Evolutionary conservation across 2,329 filamentous ascomycete species (phyloP).

Genomic region (Bipolaris bicolor): DNA sequence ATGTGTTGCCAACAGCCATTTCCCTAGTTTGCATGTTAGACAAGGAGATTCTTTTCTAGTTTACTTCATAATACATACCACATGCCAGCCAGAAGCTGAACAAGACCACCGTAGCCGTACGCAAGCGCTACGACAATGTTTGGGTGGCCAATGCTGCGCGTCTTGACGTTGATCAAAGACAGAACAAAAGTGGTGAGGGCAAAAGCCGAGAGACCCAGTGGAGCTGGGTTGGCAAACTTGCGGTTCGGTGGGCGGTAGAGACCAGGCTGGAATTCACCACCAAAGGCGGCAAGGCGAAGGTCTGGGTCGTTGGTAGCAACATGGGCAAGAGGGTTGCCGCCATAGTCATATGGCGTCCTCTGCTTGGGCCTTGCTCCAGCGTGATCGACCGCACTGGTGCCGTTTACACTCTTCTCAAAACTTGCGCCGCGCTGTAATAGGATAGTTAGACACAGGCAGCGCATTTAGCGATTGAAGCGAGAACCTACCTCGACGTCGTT

Average conservation of each 20-base stretch:
- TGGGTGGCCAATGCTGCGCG: slow-evolving; percentile 50
- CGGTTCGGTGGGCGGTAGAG: slow-evolving; percentile 52
- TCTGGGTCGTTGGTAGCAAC: slow-evolving; percentile 57
- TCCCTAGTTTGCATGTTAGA: slow-evolving; percentile 46
- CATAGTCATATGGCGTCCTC: slow-evolving; percentile 57
- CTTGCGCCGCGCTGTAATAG: slow-evolving; percentile 28
- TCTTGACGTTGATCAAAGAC: slow-evolving; percentile 57
- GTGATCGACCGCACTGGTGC: slow-evolving; percentile 49
- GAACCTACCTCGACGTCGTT: slow-evolving; percentile 39
- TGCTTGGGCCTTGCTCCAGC: slow-evolving; percentile 41
- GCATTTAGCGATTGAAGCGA: neutral
- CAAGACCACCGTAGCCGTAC: slow-evolving; percentile 58
- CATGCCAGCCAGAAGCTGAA: slow-evolving; percentile 60
- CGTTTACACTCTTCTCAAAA: slow-evolving; percentile 37
- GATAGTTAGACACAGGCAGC: slow-evolving; percentile 12
- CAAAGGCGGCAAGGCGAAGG: slow-evolving; percentile 55
- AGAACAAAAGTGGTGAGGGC: slow-evolving; percentile 70
- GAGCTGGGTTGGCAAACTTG: slow-evolving; percentile 65
- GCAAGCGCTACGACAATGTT: slow-evolving; percentile 58
- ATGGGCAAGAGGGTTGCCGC: slow-evolving; percentile 60
- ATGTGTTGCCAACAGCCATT: slow-evolving; percentile 66
- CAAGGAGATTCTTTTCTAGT: neutral
- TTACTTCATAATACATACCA: slow-evolving; percentile 55
- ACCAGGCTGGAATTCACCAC: slow-evolving; percentile 61
- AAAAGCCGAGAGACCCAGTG: slow-evolving; percentile 67